Conservation (phyloP, 2,329 filamentous ascomycete species). For the Cercospora citrullina region DNA sequence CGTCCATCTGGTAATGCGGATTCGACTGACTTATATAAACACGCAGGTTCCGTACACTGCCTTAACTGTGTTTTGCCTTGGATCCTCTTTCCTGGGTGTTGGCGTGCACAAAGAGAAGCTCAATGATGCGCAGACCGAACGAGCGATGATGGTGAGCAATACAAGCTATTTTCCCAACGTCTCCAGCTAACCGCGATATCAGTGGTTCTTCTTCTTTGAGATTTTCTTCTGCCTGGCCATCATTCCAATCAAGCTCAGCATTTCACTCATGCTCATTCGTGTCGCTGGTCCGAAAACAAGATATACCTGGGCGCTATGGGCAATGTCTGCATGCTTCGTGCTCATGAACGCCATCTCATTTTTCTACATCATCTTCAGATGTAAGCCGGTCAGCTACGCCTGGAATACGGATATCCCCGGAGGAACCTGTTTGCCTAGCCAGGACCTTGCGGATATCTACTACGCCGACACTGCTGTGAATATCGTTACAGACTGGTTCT, state of each 20-base stretch:
- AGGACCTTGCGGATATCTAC: constrained; percentile 38
- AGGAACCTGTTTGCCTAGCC: constrained; percentile 33
- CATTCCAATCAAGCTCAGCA: constrained; percentile 42
- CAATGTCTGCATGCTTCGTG: constrained; percentile 36
- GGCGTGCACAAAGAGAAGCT: constrained; percentile 35
- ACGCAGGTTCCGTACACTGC: constrained; percentile 32
- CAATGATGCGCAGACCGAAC: constrained; percentile 23
- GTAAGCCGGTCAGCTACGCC: constrained; percentile 38
- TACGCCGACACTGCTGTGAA: constrained; percentile 42
- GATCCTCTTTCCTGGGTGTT: constrained; percentile 38
- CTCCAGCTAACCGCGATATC: constrained; percentile 12
- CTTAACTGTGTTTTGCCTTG: constrained; percentile 34
- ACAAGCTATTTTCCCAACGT: too few species aligned
- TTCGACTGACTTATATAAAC: background rate
- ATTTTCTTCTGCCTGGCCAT: constrained; percentile 42
- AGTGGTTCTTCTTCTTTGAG: constrained; percentile 44
- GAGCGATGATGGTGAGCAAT: constrained; percentile 31
- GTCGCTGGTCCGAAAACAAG: constrained; percentile 36
- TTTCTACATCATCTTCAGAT: constrained; percentile 43
- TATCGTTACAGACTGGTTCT: constrained; percentile 42
- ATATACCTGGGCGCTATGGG: constrained; percentile 36
- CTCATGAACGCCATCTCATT: constrained; percentile 47
- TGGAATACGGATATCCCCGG: constrained; percentile 34
- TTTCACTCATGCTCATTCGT: constrained; percentile 41
- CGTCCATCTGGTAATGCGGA: background rate